Evolutionary conservation across 148 eudicot genomes (phyloP), one percentile per base, ranked within the genome.

Genomic region (Persicaria tinctoria): DNA sequence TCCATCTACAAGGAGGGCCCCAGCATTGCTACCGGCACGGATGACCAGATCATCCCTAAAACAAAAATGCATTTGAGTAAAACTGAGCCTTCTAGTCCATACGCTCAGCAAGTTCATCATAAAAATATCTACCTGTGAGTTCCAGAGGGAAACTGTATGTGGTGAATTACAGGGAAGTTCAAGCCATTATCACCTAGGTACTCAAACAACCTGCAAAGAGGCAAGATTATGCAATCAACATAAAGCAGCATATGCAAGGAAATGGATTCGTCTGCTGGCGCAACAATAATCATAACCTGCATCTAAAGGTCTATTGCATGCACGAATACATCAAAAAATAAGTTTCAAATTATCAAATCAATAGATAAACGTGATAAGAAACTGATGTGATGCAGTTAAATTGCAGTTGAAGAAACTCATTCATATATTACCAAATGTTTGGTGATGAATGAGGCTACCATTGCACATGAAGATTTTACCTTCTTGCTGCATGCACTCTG

Each of bases 1-100:
- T 51, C 99, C 99, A 78, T 95, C 99, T 51, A 95, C 99, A 76
- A 95, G 86, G 83, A 95, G 97, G 66, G 90, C 89, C 77, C 99
- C 99, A 4, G 91, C 96, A 83, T 93, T 92, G 76, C 90, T 83
- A 73, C 99, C 97, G 73, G 99, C 92, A 72, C 85, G 85, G 73
- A 95, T 95, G 57, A 95, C 99, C 73, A 95, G 82, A 77, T 92
- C 99, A 59, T 95, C 99, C 88, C 99, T 92, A 82, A 77, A 74
- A 76, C 27, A 73, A 17, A 84, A n/a, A 41, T 27, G 55, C 45
- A 10, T 17, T 53, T 63, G 51, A 75, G 47, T 70, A 56, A 56
- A 6, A 69, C 53, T 53, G 62, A 50, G 76, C 54, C n/a, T 47
- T 73, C 32, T 50, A 16, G 18, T 60, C 0, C 14, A 46, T 59